These are phyloP conservation scores for Verticillium zaregamsianum DNA, from an alignment of 2,329 filamentous ascomycete species.

Conservation along the genomic window DNA sequence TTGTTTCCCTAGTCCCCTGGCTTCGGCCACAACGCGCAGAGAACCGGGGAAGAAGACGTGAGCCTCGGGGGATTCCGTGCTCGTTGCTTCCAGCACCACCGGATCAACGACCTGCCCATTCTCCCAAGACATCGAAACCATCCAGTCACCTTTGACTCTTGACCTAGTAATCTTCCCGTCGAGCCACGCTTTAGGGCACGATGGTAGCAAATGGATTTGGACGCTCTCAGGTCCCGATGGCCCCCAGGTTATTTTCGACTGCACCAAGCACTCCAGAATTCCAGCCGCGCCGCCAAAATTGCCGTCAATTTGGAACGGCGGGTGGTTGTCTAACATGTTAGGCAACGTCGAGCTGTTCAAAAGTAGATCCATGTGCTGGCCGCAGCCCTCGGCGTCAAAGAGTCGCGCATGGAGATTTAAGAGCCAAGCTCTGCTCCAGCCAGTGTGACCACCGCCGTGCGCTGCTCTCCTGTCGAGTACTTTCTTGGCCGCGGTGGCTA, in stretches of 20 bases:
- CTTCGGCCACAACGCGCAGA: background rate
- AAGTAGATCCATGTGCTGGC: conserved; percentile 9
- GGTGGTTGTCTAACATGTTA: conserved; percentile 18
- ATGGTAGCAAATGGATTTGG: conserved; percentile 6
- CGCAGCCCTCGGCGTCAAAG: conserved; percentile 24
- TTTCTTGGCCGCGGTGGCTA: conserved; percentile 21
- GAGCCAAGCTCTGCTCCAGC: conserved; percentile 44
- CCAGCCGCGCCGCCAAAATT: conserved; percentile 43
- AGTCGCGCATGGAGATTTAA: conserved; percentile 41
- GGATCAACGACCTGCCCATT: conserved; percentile 5
- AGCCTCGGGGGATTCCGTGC: background rate
- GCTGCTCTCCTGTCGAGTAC: conserved; percentile 23
- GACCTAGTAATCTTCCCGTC: background rate
- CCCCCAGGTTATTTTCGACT: conserved; percentile 1
- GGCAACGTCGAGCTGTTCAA: conserved; percentile 8
- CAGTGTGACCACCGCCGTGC: conserved; percentile 39
- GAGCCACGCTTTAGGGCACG: conserved; percentile 6
- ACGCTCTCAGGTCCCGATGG: background rate
- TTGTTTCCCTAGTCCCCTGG: background rate
- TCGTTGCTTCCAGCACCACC: background rate
- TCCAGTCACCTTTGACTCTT: conserved; percentile 8
- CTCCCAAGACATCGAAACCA: conserved; percentile 6
- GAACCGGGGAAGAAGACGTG: conserved; percentile 3
- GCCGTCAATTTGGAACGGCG: conserved; percentile 44
- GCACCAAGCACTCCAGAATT: conserved; percentile 19